Evolutionary conservation across 108 stramenopile genomes (phyloP).

Genomic region (Cyclotella cryptica): DNA sequence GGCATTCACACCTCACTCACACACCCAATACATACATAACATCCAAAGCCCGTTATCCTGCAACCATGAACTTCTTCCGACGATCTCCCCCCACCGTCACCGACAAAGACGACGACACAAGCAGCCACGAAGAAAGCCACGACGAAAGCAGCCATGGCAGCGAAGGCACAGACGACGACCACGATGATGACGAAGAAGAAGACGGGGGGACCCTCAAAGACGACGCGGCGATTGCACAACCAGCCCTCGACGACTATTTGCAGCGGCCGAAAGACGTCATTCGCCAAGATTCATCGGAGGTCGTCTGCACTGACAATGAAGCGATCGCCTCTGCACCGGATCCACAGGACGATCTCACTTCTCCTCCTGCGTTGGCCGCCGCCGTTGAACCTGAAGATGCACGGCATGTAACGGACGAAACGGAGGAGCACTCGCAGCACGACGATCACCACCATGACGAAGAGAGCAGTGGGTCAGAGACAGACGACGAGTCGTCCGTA

Average conservation of each 20-base stretch:
- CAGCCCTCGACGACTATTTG: no score
- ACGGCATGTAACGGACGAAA: not conserved
- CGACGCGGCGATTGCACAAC: not conserved
- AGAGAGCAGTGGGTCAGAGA: not conserved
- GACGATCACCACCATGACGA: not conserved
- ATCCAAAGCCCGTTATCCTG: no score
- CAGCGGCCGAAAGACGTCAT: no score
- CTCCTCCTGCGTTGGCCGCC: not conserved
- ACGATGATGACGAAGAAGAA: slow-evolving; percentile 6
- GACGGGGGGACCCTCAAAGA: not conserved
- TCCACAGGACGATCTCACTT: no score
- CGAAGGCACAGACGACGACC: slow-evolving; percentile 4
- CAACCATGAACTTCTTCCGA: slow-evolving; percentile 15
- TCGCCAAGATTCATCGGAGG: no score
- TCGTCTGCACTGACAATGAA: no score
- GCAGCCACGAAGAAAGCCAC: not conserved
- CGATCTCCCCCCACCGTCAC: slow-evolving; percentile 8
- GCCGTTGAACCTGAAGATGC: not conserved
- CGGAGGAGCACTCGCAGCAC: not conserved
- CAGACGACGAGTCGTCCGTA: not conserved
- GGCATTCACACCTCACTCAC: no score
- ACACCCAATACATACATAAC: no score
- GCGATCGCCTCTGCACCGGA: no score
- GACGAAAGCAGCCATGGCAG: slow-evolving; percentile 20
- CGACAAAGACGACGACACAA: slow-evolving; percentile 15